Base-by-base conservation (phyloP, 208 protist species). In the Trichomonas vaginalis region DNA sequence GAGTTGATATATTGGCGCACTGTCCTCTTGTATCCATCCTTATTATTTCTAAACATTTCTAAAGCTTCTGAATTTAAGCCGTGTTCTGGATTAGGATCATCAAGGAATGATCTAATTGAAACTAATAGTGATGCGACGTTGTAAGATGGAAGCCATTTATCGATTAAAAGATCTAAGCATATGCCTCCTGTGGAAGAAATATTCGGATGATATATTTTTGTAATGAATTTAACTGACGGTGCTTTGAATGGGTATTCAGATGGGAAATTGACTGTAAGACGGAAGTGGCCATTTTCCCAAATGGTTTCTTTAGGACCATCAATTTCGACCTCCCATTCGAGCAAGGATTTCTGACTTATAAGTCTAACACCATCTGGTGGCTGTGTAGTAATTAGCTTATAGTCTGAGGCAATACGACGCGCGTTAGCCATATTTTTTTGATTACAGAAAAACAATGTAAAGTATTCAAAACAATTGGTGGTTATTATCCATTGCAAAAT, bases 201-300 rank as follows among this genome's bases (percentile, higher is more conserved):
- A 23, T 95, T 95, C n/a, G 51, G 49, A 95, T 95, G 92, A 32
- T 39, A 95, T 21, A 95, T 70, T 70, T 35, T 32, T 17, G 92
- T 95, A 79, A 32, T 79, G 37, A 95, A 95, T 46, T 27, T 21
- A 95, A 95, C 92, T 47, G 15, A 37, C 8, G 97, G 97, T n/a
- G 97, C 97, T 48, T 97, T 97, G 95, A 98, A 98, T 32, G 97
- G 97, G 83, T 98, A 98, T 83, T 96, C 95, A 42, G 32, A n/a
- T 8, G 97, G 97, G 61, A 98, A 95, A 42, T 95, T 49, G 51
- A 98, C 97, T 56, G 96, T 95, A 17, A 98, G 87, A 39, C 56
- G 17, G 86, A 98, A 98, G 14, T 70, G 95, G 10, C 97, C 97
- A 37, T 96, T 97, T 62, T 96, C 97, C 95, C 97, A 97, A 35